Evolutionary conservation across 345 rosid species (phyloP).

Genomic region (Draba incana): DNA sequence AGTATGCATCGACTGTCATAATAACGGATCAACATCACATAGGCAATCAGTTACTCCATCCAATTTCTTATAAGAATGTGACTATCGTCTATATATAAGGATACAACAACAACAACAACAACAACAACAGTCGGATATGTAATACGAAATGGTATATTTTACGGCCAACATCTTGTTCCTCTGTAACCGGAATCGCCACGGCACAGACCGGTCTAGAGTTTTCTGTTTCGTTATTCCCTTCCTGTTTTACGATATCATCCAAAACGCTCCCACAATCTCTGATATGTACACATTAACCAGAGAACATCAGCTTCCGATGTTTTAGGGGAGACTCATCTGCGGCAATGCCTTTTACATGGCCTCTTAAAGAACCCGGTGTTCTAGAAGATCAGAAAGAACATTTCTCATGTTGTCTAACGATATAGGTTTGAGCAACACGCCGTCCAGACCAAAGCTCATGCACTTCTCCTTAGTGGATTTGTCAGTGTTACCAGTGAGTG

Average conservation of each 20-base stretch:
- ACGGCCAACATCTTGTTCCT: constrained; percentile 26
- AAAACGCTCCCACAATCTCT: constrained; percentile 32
- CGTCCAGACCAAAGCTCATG: constrained; percentile 84
- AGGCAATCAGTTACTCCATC: background rate
- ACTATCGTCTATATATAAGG: constrained; percentile 17
- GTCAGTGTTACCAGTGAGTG: constrained; percentile 75
- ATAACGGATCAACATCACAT: constrained; percentile 1
- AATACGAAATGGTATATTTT: constrained; percentile 17
- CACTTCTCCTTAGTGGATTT: constrained; percentile 75
- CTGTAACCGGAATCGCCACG: constrained; percentile 20
- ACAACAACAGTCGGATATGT: constrained; percentile 5
- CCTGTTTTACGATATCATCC: constrained; percentile 18
- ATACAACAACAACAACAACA: constrained; percentile 23
- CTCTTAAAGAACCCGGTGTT: constrained; percentile 62
- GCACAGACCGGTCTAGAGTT: constrained; percentile 19
- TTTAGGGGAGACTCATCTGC: constrained; percentile 19
- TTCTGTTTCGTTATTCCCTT: constrained; percentile 10
- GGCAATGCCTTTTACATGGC: constrained; percentile 43
- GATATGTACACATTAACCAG: constrained; percentile 45
- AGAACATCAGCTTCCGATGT: constrained; percentile 37
- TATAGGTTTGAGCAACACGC: constrained; percentile 71
- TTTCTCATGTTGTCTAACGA: constrained; percentile 87
- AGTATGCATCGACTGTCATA: background rate
- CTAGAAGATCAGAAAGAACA: constrained; percentile 70
- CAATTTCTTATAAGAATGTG: constrained; percentile 24